phyloP scores from a whole-genome alignment of 1,284 basidiomycete genomes.

The Pseudozyma pruni region DNA sequence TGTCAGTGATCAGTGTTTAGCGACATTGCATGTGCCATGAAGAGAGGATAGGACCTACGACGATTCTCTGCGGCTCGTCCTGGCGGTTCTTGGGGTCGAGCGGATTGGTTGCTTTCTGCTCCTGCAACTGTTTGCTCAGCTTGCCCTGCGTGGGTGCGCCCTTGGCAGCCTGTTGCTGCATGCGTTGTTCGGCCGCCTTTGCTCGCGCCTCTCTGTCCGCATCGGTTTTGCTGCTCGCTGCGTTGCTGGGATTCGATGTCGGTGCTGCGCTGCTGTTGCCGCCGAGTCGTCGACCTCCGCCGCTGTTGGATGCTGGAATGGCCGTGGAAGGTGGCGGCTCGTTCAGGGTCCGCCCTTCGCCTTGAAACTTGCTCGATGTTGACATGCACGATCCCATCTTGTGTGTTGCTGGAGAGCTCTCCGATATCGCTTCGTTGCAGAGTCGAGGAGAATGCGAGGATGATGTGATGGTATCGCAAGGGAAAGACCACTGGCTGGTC shows the following conservation, averaged over 20 bases:
- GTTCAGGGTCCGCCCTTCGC: constrained; percentile 29
- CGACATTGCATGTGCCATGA: too few relatives aligned
- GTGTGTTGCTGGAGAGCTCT: not conserved
- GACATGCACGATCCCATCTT: constrained; percentile 40
- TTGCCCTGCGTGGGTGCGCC: constrained; percentile 26
- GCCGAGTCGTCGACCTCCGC: constrained; percentile 16
- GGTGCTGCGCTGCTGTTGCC: constrained; percentile 3
- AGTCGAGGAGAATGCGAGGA: too few relatives aligned
- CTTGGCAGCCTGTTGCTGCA: constrained; percentile 26
- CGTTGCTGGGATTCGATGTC: not conserved
- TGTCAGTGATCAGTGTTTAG: too few relatives aligned
- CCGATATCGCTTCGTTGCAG: too few relatives aligned
- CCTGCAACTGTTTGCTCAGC: constrained; percentile 28
- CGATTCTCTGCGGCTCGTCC: constrained; percentile 25
- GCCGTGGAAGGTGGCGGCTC: constrained; percentile 1
- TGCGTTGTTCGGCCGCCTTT: constrained; percentile 29
- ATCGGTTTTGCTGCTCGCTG: constrained; percentile 4
- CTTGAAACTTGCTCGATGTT: constrained; percentile 19
- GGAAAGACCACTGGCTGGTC: too few relatives aligned
- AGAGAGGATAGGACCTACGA: constrained; percentile 41
- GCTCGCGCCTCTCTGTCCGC: constrained; percentile 35
- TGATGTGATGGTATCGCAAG: too few relatives aligned
- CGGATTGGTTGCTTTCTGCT: constrained; percentile 18
- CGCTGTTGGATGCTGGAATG: not conserved
- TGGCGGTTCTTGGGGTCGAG: not conserved